Base-by-base conservation (phyloP, 148 eudicot genomes). In the Nepenthes gracilis region DNA sequence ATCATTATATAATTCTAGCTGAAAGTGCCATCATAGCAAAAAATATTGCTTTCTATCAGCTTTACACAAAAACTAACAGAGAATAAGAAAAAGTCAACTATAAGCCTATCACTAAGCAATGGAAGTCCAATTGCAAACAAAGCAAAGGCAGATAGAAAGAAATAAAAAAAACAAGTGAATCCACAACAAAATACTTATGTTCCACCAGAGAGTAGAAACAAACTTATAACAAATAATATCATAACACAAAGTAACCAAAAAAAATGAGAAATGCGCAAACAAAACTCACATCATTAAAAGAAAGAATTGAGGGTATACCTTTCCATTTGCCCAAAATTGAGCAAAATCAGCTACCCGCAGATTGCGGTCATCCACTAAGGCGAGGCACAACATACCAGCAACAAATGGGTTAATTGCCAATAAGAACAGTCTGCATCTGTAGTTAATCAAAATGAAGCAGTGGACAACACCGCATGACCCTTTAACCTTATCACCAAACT, bases 331-430 rank as follows among this genome's bases (percentile, higher is more conserved):
- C 99, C 99, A 93, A 93, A 93, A 93, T 81, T 93, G 99, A 93
- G 96, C 92, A 93, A 89, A 93, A 78, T 93, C 99, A 85, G 99
- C 99, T 81, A 93, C 95, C 99, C 99, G 99, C 99, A 93, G 99
- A 93, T 93, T 93, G 99, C 99, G 99, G 99, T 93, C 99, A 93
- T 93, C 99, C 99, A 93, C 99, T 93, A 93, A 85, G 88, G 85
- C 73, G 88, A 91, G 70, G 94, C 86, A 92, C 83, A 78, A 92
- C 80, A 86, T 84, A 93, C 85, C 94, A 92, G 87, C 95, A 75
- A 82, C 85, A 93, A 88, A 83, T 77, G 83, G 85, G 92, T 93
- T 90, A 93, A 93, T 93, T 74, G 77, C 86, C 96, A 80, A 86
- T 78, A 72, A 80, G 66, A 89, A 89, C 99, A 23, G 23, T 23